Evolutionary conservation across 2,329 filamentous ascomycete genomes (phyloP).

Genomic region (Epichloe festucae): DNA sequence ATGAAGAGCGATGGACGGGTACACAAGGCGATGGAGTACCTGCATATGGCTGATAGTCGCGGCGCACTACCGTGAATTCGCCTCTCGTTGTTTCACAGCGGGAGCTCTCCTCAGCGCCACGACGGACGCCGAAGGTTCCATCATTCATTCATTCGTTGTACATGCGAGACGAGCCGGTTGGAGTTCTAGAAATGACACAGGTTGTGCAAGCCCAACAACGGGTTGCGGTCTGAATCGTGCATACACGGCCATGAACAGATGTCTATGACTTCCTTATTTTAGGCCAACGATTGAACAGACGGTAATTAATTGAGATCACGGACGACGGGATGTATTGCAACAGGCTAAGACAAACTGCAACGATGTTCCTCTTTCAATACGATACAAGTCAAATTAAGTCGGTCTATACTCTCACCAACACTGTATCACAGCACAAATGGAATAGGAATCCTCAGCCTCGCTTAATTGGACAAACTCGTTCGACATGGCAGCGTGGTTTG

Average conservation of each 20-base stretch:
- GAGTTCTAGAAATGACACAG: neutral
- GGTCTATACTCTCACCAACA: neutral
- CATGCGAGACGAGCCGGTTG: neutral
- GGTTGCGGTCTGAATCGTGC: neutral
- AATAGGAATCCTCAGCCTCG: neutral
- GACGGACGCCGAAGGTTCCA: neutral
- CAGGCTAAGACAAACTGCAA: neutral
- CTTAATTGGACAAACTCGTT: neutral
- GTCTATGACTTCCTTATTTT: neutral
- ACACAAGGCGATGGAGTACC: neutral
- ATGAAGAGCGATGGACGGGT: neutral
- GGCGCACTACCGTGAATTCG: neutral
- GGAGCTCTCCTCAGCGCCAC: neutral
- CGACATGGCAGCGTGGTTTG: neutral
- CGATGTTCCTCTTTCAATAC: neutral
- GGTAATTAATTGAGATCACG: neutral
- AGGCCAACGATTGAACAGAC: neutral
- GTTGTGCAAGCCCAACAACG: neutral
- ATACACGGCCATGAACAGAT: neutral
- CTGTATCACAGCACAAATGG: neutral
- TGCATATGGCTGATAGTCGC: neutral
- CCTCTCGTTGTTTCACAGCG: slow-evolving; percentile 1
- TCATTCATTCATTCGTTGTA: neutral
- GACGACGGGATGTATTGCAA: neutral
- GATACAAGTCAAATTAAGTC: neutral